Evolutionary conservation across 306 rosid species (phyloP), one percentile per base, ranked within the genome.

Genomic region (Amphicarpaea edgeworthii): DNA sequence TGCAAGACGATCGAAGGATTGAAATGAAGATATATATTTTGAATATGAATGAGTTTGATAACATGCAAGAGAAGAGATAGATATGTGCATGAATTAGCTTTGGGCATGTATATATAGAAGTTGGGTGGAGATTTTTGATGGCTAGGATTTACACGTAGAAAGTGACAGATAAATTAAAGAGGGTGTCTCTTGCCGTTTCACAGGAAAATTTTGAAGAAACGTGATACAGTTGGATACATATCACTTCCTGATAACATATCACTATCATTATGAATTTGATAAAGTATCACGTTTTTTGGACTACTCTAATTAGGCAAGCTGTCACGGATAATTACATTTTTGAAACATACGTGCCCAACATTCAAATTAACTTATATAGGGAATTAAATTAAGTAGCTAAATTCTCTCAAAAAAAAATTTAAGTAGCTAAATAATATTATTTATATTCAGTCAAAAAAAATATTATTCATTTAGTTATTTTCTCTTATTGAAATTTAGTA

Each of bases 211-310:
- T 41, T 54, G 74, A 82, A 77, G 70, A 82, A 70, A 43, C 85
- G 90, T 88, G 90, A 77, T 9, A 16, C 62, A 63, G 78, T 83
- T 82, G 92, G 71, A 85, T 86, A 65, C 80, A 66, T 43, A 3
- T 21, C 72, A 26, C 12, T 2, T 75, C 16, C 41, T 4, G 67
- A 60, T 60, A 23, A 26, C 19, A 28, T 20, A 43, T 68, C 62
- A 68, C 66, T 40, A 32, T 70, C 77, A 58, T 40, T 21, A 7
- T 49, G 34, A 37, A 38, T 51, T 68, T 61, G 70, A 30, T 50
- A 2, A 21, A 12, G 6, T 41, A 67, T 77, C 26, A 12, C 19
- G 76, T 47, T 62, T 32, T 32, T 54, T 15, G 43, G 51, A 49
- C 20, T 20, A n/a, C 28, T 30, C 50, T 58, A 8, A 41, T 32